phyloP scores from a whole-genome alignment of 179 eudicot genomes.

The Spinacia oleracea region DNA sequence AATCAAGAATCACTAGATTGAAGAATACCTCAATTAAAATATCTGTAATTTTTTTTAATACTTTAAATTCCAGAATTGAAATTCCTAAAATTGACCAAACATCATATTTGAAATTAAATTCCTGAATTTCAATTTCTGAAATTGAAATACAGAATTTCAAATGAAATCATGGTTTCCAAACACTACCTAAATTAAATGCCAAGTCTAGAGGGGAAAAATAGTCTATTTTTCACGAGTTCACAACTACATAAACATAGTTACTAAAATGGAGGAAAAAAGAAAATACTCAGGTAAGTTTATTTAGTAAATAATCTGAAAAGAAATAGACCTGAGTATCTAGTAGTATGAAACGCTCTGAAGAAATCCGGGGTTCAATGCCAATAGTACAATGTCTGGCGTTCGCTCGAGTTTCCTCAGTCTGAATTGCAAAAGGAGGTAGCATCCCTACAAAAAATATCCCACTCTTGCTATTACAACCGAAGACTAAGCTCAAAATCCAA shows the following conservation, averaged over 20 bases:
- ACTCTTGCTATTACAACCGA: not conserved
- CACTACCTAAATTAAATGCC: too few relatives aligned
- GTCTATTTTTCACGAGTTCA: not conserved
- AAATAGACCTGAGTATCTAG: constrained; percentile 84
- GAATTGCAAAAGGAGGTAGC: constrained; percentile 77
- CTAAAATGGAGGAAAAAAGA: not conserved
- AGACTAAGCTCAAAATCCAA: not conserved
- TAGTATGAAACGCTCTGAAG: constrained; percentile 77
- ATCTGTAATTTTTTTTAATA: too few relatives aligned
- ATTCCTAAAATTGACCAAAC: too few relatives aligned
- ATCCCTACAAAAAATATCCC: constrained; percentile 51
- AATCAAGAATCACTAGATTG: too few relatives aligned
- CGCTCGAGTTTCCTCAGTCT: constrained; percentile 69
- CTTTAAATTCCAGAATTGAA: too few relatives aligned
- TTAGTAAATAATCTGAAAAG: not conserved
- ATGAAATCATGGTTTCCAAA: too few relatives aligned
- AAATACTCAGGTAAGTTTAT: not conserved
- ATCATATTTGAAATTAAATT: too few relatives aligned
- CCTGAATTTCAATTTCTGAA: too few relatives aligned
- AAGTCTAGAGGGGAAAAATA: not conserved
- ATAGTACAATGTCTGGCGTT: constrained; percentile 75
- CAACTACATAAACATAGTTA: not conserved
- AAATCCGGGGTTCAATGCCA: constrained; percentile 85
- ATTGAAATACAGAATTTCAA: too few relatives aligned
- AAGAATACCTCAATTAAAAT: too few relatives aligned